Evolutionary conservation across 2,329 filamentous ascomycete genomes (phyloP).

Genomic region (Pseudogymnoascus pannorum): DNA sequence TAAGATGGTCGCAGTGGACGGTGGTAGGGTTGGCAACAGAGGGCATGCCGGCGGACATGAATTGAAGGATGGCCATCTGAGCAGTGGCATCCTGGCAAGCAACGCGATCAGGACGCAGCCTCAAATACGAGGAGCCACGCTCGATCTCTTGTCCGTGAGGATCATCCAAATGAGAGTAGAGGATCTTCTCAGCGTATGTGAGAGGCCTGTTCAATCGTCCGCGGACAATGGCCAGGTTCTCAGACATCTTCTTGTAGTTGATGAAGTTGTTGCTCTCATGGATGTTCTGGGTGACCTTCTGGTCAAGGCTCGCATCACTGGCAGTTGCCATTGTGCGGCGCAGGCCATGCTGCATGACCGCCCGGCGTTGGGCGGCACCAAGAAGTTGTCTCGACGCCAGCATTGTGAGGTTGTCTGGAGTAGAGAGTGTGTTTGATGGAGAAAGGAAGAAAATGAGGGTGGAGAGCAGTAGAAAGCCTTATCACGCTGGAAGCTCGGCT

Average conservation of each 20-base stretch:
- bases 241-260: conserved; percentile 99
- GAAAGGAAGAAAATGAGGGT: conserved; percentile 9
- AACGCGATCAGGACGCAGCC: conserved; percentile 92
- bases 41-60: conserved; percentile 98
- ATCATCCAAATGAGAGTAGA: conserved; percentile 98
- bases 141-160: conserved; percentile 93
- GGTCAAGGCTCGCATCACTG: conserved; percentile 76
- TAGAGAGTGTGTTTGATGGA: conserved; percentile 15
- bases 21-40: conserved; percentile 89
- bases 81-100: conserved; percentile 99
- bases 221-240: conserved; percentile 90
- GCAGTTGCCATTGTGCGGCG: conserved; percentile 74
- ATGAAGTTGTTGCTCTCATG: conserved; percentile 95
- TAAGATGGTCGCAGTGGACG: conserved; percentile 98
- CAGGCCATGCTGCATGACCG: conserved; percentile 52
- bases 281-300: conserved; percentile 97
- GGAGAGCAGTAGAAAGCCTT: conserved; percentile 8
- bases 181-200: conserved; percentile 94
- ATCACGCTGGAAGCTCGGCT: conserved; percentile 10
- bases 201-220: conserved; percentile 84
- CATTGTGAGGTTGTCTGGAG: conserved; percentile 42
- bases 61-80: conserved; percentile 99
- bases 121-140: conserved; percentile 91
- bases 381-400: conserved; percentile 65
- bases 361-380: conserved; percentile 57